Percentiles rank a stretch among this genome's conserved stretches.
Evolutionary conservation across 164 flowering plant species (phyloP).

Genomic region (Malania oleifera): DNA sequence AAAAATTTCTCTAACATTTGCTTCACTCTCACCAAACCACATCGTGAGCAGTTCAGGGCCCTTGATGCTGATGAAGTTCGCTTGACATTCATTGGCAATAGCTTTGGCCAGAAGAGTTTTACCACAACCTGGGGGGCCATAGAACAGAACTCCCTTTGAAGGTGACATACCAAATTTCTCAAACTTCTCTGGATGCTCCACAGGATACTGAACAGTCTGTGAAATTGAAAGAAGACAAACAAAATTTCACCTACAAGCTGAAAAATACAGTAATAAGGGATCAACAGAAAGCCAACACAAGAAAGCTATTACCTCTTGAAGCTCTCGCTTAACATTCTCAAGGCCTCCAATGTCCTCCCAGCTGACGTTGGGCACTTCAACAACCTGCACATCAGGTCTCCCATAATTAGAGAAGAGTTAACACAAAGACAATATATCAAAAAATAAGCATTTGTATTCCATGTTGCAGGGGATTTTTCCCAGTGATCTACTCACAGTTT

Average conservation of each 20-base stretch:
- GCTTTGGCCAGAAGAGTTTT: slow-evolving; percentile 43
- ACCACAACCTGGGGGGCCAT: slow-evolving; percentile 45
- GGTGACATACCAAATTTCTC: slow-evolving; percentile 44
- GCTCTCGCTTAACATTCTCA: slow-evolving; percentile 22
- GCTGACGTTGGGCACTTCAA: slow-evolving; percentile 27
- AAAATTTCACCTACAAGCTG: not conserved
- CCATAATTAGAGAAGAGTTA: not conserved
- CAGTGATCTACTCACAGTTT: slow-evolving; percentile 13
- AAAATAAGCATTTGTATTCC: not conserved
- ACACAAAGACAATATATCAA: not conserved
- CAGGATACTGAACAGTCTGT: slow-evolving; percentile 39
- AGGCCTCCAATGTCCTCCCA: slow-evolving; percentile 27
- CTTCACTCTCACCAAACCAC: slow-evolving; percentile 52
- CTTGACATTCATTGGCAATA: slow-evolving; percentile 41
- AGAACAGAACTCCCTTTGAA: slow-evolving; percentile 38
- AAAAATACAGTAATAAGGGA: not conserved
- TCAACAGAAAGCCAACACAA: not conserved
- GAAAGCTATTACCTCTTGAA: slow-evolving; percentile 8
- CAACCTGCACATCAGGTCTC: slow-evolving; percentile 5
- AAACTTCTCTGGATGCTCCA: slow-evolving; percentile 39
- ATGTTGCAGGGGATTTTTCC: not conserved
- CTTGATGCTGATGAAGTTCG: slow-evolving; percentile 39
- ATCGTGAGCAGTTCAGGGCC: slow-evolving; percentile 40
- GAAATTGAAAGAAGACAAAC: not conserved
- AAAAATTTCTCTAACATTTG: slow-evolving; percentile 32